A percentile compares a stretch with the other conserved stretches of the same genome.
Conservation (phyloP, 768 basidiomycete genomes). For the Guyanaporus albipodus region DNA sequence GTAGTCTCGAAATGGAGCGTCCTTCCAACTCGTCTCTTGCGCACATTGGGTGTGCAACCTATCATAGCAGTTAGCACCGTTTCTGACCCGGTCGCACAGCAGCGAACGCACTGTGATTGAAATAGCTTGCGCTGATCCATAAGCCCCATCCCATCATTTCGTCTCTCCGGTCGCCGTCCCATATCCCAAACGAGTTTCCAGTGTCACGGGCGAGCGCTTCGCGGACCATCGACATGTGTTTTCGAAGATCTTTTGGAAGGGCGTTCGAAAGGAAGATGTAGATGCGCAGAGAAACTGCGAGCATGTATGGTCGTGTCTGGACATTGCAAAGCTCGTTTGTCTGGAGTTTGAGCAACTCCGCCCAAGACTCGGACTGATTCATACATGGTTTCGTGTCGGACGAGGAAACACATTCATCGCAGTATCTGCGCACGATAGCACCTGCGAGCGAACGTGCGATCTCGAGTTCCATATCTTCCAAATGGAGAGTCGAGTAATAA, state of each 20-base stretch:
- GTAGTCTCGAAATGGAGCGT: slow-evolving; percentile 45
- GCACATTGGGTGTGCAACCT: slow-evolving; percentile 54
- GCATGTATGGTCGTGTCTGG: slow-evolving; percentile 44
- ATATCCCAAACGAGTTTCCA: slow-evolving; percentile 68
- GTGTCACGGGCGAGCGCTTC: slow-evolving; percentile 54
- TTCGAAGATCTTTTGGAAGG: slow-evolving; percentile 26
- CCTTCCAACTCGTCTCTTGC: slow-evolving; percentile 43
- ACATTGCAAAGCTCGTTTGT: slow-evolving; percentile 51
- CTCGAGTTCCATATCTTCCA: slow-evolving; percentile 55
- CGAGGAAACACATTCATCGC: slow-evolving; percentile 16
- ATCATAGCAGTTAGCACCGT: slow-evolving; percentile 5
- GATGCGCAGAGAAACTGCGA: slow-evolving; percentile 49
- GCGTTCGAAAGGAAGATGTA: slow-evolving; percentile 49
- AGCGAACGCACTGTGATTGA: slow-evolving; percentile 56
- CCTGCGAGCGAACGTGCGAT: slow-evolving; percentile 54
- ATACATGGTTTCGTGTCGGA: neutral
- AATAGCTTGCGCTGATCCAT: slow-evolving; percentile 59
- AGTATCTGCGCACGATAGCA: slow-evolving; percentile 44
- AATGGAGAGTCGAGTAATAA: slow-evolving; percentile 26
- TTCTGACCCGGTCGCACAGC: neutral
- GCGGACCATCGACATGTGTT: slow-evolving; percentile 46
- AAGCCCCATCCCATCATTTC: slow-evolving; percentile 68
- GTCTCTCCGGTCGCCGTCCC: slow-evolving; percentile 46
- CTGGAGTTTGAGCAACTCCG: slow-evolving; percentile 51
- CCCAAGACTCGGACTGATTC: slow-evolving; percentile 36